These are phyloP conservation scores for Diaporthe helianthi DNA, from an alignment of 2,329 filamentous ascomycete genomes.

Conservation along the genomic window DNA sequence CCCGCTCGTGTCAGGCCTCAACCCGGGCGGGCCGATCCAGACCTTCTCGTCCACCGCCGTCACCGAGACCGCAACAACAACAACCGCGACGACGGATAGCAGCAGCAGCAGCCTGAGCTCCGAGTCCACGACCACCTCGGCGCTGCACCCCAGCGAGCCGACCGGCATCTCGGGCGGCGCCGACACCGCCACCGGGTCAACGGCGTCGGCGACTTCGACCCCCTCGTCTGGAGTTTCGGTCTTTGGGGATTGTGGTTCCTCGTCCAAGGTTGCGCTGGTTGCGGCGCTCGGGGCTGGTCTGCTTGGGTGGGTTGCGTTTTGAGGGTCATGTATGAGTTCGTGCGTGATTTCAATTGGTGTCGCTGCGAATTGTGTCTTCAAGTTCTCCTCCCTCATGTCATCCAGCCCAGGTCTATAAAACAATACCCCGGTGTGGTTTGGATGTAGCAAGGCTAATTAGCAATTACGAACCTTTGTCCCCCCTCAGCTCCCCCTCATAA, in stretches of 20 bases:
- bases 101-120: conserved; percentile 13
- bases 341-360: background rate
- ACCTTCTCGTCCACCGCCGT: conserved; percentile 10
- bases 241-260: background rate
- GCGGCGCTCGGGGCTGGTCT: conserved; percentile 30
- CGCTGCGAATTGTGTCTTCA: no score
- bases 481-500: background rate
- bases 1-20: background rate
- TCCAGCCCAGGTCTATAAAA: background rate
- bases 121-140: conserved; percentile 18
- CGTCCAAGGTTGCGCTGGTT: conserved; percentile 30
- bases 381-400: no score
- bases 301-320: conserved; percentile 26
- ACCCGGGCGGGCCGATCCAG: conserved; percentile 21
- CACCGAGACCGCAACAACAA: background rate
- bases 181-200: background rate
- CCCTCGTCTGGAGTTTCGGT: background rate
- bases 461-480: no score
- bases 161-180: conserved; percentile 6
- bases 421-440: background rate
- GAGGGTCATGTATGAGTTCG: background rate
- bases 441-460: background rate
- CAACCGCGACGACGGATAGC: background rate
- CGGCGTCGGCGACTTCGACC: conserved; percentile 7
- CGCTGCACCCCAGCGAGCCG: conserved; percentile 26